Percentiles rank a stretch among this genome's conserved stretches.
These are phyloP conservation scores for Melampsora americana DNA, from an alignment of 1,284 basidiomycete species.

Conservation along the genomic window DNA sequence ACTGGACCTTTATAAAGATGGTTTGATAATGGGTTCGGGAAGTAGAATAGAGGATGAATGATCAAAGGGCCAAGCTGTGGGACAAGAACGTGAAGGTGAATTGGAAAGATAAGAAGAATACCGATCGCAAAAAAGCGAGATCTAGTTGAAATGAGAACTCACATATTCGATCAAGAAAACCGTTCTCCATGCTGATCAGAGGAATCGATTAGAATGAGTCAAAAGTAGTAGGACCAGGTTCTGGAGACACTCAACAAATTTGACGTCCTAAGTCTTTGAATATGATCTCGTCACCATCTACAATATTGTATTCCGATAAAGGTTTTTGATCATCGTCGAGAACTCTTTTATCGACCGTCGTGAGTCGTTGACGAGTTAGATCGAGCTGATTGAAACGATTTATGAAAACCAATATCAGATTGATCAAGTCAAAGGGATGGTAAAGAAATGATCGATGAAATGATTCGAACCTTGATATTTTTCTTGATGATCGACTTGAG, in stretches of 20 bases:
- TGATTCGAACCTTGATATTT: not conserved
- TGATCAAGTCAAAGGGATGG: no score
- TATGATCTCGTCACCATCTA: slow-evolving; percentile 63
- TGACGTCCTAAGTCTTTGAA: slow-evolving; percentile 87
- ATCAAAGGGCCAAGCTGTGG: slow-evolving; percentile 77
- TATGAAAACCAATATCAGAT: no score
- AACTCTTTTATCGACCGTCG: slow-evolving; percentile 63
- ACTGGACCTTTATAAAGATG: slow-evolving; percentile 66
- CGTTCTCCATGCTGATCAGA: slow-evolving; percentile 38
- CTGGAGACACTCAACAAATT: slow-evolving; percentile 57
- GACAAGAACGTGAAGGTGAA: not conserved
- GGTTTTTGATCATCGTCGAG: slow-evolving; percentile 61
- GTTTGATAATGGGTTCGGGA: slow-evolving; percentile 61
- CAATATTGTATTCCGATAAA: slow-evolving; percentile 62
- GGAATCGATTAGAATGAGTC: not conserved
- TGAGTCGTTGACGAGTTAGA: slow-evolving; percentile 68
- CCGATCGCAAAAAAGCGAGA: not conserved
- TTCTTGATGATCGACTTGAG: not conserved
- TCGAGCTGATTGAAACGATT: slow-evolving; percentile 61
- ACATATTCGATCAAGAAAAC: slow-evolving; percentile 44
- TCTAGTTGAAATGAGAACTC: slow-evolving; percentile 12
- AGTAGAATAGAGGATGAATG: slow-evolving; percentile 83
- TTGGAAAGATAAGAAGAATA: slow-evolving; percentile 46
- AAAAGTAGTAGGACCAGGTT: not conserved
- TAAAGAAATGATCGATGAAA: not conserved